A percentile compares a stretch with the other conserved stretches of the same genome.
Evolutionary conservation across 1,139 yeast genomes (phyloP).

Genomic region (Blastobotrys malaysiensis): DNA sequence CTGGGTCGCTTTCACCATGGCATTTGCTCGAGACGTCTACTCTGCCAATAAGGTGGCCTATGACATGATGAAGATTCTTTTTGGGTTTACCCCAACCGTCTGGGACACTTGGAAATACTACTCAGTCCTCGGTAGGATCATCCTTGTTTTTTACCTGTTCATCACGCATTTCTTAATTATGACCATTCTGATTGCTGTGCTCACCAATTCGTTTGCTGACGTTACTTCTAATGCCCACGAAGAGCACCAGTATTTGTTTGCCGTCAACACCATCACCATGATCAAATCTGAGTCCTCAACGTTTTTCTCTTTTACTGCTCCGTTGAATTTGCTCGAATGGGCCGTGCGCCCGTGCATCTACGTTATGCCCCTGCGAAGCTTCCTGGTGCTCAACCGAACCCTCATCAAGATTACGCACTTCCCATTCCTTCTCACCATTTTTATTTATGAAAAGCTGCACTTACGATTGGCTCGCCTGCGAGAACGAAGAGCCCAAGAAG

Average conservation of each 20-base stretch:
- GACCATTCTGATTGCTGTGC: constrained; percentile 54
- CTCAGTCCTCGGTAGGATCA: constrained; percentile 45
- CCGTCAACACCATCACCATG: constrained; percentile 38
- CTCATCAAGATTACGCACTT: constrained; percentile 37
- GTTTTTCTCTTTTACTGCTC: constrained; percentile 37
- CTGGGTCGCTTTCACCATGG: constrained; percentile 49
- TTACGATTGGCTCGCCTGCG: constrained; percentile 15
- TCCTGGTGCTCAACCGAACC: constrained; percentile 32
- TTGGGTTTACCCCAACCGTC: constrained; percentile 61
- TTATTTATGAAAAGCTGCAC: constrained; percentile 32
- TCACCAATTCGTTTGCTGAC: constrained; percentile 37
- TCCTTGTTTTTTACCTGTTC: constrained; percentile 50
- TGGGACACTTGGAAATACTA: constrained; percentile 57
- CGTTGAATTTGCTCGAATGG: constrained; percentile 35
- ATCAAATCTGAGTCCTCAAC: constrained; percentile 37
- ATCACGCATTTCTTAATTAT: constrained; percentile 54
- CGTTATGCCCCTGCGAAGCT: constrained; percentile 31
- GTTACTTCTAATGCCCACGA: constrained; percentile 36
- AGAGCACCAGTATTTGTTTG: constrained; percentile 37
- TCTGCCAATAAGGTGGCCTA: constrained; percentile 48
- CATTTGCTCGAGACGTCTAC: constrained; percentile 44
- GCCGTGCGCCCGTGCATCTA: constrained; percentile 32
- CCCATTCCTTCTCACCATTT: constrained; percentile 34
- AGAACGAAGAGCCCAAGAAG: constrained; percentile 14
- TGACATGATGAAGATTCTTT: constrained; percentile 51